Percentiles rank a stretch among this genome's conserved stretches.
phyloP scores from a whole-genome alignment of 352 stramenopile genomes.

The Blastocystis hominis region DNA sequence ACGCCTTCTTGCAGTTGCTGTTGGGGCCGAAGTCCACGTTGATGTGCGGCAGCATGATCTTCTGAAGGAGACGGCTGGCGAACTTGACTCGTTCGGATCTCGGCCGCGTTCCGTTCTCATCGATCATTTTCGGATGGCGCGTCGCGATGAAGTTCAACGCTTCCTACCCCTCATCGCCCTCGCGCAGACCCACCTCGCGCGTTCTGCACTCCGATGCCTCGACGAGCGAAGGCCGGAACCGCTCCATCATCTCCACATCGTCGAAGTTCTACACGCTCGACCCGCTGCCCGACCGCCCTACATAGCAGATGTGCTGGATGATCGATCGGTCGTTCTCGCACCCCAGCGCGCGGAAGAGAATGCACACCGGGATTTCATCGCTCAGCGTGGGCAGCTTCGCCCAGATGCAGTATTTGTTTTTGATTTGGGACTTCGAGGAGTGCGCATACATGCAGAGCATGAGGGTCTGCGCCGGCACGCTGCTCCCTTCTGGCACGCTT shows the following conservation, averaged over 20 bases:
- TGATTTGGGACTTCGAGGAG: conserved; percentile 26
- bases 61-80: conserved; percentile 93
- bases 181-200: conserved; percentile 71
- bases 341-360: conserved; percentile 95
- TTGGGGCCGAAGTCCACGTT: conserved; percentile 87
- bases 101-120: conserved; percentile 65
- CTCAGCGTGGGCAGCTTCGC: conserved; percentile 8
- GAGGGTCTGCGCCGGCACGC: not conserved
- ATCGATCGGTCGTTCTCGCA: conserved; percentile 91
- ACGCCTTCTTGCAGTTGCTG: conserved; percentile 73
- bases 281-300: not conserved
- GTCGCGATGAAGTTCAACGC: conserved; percentile 96
- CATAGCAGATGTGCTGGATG: conserved; percentile 93
- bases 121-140: conserved; percentile 62
- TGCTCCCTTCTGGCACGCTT: conserved; percentile 13
- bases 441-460: conserved; percentile 44
- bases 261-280: conserved; percentile 81
- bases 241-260: conserved; percentile 94
- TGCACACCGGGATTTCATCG: conserved; percentile 79
- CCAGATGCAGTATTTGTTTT: conserved; percentile 57
- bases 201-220: conserved; percentile 96
- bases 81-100: conserved; percentile 92
- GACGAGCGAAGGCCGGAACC: conserved; percentile 92
- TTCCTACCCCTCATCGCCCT: not conserved
- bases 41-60: conserved; percentile 95